These are phyloP conservation scores for Sonneratia caseolaris DNA, from an alignment of 345 rosid species.

Conservation along the genomic window DNA sequence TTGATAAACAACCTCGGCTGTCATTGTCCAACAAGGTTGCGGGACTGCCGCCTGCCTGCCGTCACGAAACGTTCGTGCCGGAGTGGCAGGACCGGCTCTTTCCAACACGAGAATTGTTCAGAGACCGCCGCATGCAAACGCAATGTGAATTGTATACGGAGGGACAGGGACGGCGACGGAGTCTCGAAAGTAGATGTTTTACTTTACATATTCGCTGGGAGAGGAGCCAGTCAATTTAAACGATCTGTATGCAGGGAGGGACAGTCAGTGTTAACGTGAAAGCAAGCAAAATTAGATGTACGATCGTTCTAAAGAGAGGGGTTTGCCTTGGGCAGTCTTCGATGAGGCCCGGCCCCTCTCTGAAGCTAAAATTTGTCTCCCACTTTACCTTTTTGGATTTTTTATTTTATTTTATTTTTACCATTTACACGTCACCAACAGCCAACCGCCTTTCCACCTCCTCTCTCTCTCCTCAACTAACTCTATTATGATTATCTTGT, in stretches of 20 bases:
- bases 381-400: slow-evolving; percentile 19
- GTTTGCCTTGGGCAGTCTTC: slow-evolving; percentile 1
- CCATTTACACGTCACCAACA: not conserved
- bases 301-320: not conserved
- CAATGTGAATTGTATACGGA: too few relatives aligned
- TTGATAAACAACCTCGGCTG: not conserved
- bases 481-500: too few relatives aligned
- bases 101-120: not conserved
- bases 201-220: not conserved
- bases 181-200: not conserved
- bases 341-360: slow-evolving; percentile 9
- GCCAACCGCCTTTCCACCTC: not conserved
- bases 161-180: not conserved
- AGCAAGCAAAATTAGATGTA: not conserved
- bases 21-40: too few relatives aligned
- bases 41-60: not conserved
- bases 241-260: too few relatives aligned
- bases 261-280: too few relatives aligned
- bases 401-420: too few relatives aligned
- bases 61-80: not conserved
- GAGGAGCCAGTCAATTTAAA: not conserved
- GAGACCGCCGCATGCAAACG: too few relatives aligned
- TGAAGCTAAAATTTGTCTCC: slow-evolving; percentile 25
- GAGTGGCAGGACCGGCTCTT: not conserved
- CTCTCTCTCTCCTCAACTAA: not conserved